Evolutionary conservation across 2,329 filamentous ascomycete species (phyloP), one percentile per base, ranked within the genome.

Genomic region (Diaporthe nobilis): DNA sequence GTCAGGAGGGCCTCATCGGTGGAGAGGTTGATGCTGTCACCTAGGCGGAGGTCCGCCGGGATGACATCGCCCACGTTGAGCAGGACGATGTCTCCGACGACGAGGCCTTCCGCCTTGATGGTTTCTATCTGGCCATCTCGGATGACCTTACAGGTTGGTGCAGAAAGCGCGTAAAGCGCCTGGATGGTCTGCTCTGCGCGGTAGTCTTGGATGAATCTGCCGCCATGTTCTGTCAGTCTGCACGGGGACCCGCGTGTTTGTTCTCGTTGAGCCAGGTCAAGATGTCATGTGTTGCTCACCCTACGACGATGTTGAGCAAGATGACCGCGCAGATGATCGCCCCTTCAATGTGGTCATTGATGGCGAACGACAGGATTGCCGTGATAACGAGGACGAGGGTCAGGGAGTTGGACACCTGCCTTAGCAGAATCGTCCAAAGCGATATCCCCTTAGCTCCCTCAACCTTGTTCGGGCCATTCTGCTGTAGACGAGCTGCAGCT

Each of bases 1-100:
- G 93, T 95, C 53, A 95, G 88, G 75, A 94, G 88, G 17, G 93
- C 92, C 83, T 95, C 93, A 77, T 97, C 94, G 78, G 93, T 93
- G 68, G 93, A 93, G 76, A 95, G 85, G 82, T 96, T 96, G 84
- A 95, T 91, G 74, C 89, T 90, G 77, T 92, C 88, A 77, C 92
- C 83, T 28, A 92, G 85, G 77, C 92, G 89, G 68, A 94, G 85
- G 83, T 95, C 93, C 47, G 93, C 93, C 6, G 93, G 92, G 49
- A 94, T 88, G 65, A 93, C 91, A 81, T 94, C 92, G 78, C 93
- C 93, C 57, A 90, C 92, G 78, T 86, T 88, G 78, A 92, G 87
- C 71, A 86, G 84, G 75, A 92, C 90, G 68, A 95, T 83, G 78
- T 95, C 93, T 72, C 93, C 94, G 71, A 88, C 89, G 58, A 94